Conservation (phyloP, 164 flowering plant species). For the Annona cherimola region DNA sequence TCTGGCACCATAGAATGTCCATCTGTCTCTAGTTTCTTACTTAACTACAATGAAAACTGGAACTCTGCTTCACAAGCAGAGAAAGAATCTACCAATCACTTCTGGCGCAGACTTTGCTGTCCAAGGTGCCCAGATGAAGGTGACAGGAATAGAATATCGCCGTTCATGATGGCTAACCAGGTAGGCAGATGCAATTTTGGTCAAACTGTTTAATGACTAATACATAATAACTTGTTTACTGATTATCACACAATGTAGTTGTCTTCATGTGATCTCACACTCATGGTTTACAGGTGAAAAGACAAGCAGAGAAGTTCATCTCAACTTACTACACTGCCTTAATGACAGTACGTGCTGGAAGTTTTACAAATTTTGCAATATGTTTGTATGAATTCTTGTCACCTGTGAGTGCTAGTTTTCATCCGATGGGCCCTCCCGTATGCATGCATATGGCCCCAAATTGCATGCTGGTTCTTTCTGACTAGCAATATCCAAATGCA, state of each 20-base stretch:
- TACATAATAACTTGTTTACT: too few relatives aligned
- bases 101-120: constrained; percentile 70
- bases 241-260: background rate
- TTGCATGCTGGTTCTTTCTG: background rate
- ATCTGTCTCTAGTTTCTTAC: constrained; percentile 45
- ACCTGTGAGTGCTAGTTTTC: background rate
- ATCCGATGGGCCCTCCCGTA: background rate
- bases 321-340: constrained; percentile 66
- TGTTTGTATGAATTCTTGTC: background rate
- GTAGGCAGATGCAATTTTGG: constrained; percentile 26
- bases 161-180: constrained; percentile 83
- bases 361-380: background rate
- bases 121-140: constrained; percentile 75
- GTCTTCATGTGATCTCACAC: background rate
- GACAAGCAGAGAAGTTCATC: constrained; percentile 73
- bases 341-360: constrained; percentile 54
- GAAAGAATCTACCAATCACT: constrained; percentile 25
- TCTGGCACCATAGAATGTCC: constrained; percentile 74
- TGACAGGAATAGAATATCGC: constrained; percentile 52
- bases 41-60: constrained; percentile 27
- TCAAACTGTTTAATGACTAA: background rate
- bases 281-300: constrained; percentile 59
- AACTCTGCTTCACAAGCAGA: constrained; percentile 20
- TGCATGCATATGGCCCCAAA: background rate
- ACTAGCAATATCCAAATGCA: background rate